These are phyloP conservation scores for Manihot esculenta DNA, from an alignment of 441 rosid species.

Conservation along the genomic window DNA sequence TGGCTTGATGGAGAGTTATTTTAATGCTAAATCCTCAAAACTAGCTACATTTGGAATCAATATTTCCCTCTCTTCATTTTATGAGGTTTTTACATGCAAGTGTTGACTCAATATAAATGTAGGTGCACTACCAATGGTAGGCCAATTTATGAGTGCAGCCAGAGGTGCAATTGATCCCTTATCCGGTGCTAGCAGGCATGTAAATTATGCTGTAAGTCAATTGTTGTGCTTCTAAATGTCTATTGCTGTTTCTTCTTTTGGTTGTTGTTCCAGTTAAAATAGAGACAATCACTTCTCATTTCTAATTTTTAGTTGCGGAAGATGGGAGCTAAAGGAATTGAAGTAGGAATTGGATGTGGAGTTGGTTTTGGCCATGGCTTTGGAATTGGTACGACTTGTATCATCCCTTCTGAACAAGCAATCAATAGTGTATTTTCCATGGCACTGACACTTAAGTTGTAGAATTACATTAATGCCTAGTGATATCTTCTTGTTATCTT, in stretches of 20 bases:
- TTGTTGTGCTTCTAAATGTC: neutral
- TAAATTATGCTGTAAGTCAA: slow-evolving; percentile 58
- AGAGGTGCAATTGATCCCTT: slow-evolving; percentile 88
- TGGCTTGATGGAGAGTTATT: too few species aligned
- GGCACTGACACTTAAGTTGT: neutral
- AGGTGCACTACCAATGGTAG: slow-evolving; percentile 80
- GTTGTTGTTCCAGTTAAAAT: slow-evolving; percentile 8
- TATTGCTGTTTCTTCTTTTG: neutral
- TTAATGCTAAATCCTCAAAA: too few species aligned
- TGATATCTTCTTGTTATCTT: neutral
- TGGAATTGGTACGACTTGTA: slow-evolving; percentile 69
- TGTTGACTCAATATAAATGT: slow-evolving; percentile 17
- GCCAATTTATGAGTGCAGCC: slow-evolving; percentile 77
- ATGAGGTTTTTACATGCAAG: slow-evolving; percentile 2
- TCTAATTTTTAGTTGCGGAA: slow-evolving; percentile 53
- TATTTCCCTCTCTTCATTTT: slow-evolving; percentile 3
- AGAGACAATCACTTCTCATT: slow-evolving; percentile 5
- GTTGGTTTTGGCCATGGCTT: slow-evolving; percentile 95
- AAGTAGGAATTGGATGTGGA: slow-evolving; percentile 81
- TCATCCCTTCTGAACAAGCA: neutral
- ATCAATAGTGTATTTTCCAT: neutral
- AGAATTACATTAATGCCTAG: neutral
- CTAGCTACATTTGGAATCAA: neutral
- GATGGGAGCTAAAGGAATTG: slow-evolving; percentile 51
- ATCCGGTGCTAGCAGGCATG: slow-evolving; percentile 69